Evolutionary conservation across 1,284 basidiomycete genomes (phyloP).

Genomic region (Pseudozyma flocculosa): DNA sequence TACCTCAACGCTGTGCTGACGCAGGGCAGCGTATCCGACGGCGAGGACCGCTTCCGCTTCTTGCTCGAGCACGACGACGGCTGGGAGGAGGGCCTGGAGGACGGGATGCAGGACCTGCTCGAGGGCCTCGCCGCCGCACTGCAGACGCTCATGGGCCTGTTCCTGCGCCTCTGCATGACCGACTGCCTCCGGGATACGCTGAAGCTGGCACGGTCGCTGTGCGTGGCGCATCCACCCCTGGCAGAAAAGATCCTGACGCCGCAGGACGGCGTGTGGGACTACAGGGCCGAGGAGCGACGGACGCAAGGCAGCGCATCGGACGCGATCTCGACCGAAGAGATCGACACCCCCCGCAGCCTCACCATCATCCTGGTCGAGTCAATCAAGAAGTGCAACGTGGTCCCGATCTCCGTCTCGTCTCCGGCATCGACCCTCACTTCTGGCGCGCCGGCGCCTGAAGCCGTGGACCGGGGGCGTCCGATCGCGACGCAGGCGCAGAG

Average conservation of each 20-base stretch:
- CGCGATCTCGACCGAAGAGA: too few relatives aligned
- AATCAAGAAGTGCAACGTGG: conserved; percentile 16
- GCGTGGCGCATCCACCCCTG: conserved; percentile 10
- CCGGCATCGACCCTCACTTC: background rate
- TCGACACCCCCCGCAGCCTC: conserved; percentile 16
- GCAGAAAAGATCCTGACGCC: background rate
- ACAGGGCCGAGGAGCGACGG: too few relatives aligned
- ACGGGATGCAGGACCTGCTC: conserved; percentile 23
- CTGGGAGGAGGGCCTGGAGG: conserved; percentile 19
- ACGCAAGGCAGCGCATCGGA: too few relatives aligned
- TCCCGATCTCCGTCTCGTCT: background rate
- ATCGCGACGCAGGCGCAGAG: too few relatives aligned
- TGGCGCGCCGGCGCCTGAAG: too few relatives aligned
- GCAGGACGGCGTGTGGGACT: background rate
- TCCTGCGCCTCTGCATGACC: conserved; percentile 27
- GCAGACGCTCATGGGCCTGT: conserved; percentile 22
- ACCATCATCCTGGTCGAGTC: conserved; percentile 25
- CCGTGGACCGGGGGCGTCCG: too few relatives aligned
- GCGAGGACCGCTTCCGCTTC: conserved; percentile 14
- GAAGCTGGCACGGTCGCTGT: conserved; percentile 6
- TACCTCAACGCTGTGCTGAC: conserved; percentile 16
- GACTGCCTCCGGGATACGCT: conserved; percentile 30
- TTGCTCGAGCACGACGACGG: conserved; percentile 3
- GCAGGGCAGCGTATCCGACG: conserved; percentile 18
- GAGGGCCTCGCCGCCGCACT: conserved; percentile 26